Evolutionary conservation across 1,284 basidiomycete species (phyloP), one percentile per base, ranked within the genome.

Genomic region (Papiliotrema nemorosa): DNA sequence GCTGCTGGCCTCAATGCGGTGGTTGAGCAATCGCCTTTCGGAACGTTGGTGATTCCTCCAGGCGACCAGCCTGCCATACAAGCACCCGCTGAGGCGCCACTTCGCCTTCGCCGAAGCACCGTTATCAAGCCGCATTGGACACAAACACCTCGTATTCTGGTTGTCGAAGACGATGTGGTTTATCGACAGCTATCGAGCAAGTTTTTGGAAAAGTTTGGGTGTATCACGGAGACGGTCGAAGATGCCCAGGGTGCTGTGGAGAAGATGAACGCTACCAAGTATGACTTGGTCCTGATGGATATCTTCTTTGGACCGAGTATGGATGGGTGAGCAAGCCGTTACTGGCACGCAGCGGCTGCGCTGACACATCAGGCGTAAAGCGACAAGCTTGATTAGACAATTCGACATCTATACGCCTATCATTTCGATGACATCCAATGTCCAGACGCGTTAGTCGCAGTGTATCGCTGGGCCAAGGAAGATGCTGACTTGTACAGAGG

Each of bases 351-450:
- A n/a, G n/a, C n/a, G n/a, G n/a, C n/a, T n/a, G n/a, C 7, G 38
- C 24, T 48, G 37, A 41, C 20, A 9, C 27, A n/a, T 3, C 39
- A 69, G 71, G 13, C 65, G 66, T 20, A 67, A 69, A 20, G 92
- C 94, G 9, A 97, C 93, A 37, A 90, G 86, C 47, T 75, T 97
- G 61, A 97, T 97, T 63, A 81, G 93, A 14, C 88, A 92, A 76
- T 97, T 97, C 66, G 92, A 97, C 76, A 84, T 61, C 27, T 68
- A 64, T 47, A 97, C 93, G 42, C 93, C 93, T 2, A 96, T 96
- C 71, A 96, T 97, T 64, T 92, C 88, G 14, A 96, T 97, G 91
- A 96, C 91, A 48, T 87, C 85, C 66, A 96, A 94, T 72, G 90
- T 88, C 47, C 87, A 88, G 60, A 91, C 92, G 20, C 66, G 69